Percentiles rank a stretch among this genome's conserved stretches.
Evolutionary conservation across 495 filamentous ascomycete genomes (phyloP).

Genomic region (Hypomontagnella submonticulosa): DNA sequence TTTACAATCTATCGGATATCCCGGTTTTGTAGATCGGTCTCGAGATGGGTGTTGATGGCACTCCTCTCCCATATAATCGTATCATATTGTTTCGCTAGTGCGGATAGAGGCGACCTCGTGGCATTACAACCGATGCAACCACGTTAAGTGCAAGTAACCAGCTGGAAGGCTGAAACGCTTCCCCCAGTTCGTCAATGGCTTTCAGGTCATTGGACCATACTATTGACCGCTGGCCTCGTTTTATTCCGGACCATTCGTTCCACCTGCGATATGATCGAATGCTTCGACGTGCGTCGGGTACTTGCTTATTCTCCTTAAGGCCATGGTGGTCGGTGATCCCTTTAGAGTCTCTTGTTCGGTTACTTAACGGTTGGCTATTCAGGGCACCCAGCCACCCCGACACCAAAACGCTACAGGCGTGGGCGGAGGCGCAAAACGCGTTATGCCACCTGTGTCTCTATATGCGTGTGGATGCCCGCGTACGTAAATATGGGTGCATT

Average conservation of each 20-base stretch:
- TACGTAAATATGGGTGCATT: conserved; percentile 23
- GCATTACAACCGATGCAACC: conserved; percentile 37
- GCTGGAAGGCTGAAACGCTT: conserved; percentile 39
- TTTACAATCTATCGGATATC: conserved; percentile 26
- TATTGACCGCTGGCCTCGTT: conserved; percentile 20
- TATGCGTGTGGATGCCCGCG: conserved; percentile 19
- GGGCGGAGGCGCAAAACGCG: conserved; percentile 33
- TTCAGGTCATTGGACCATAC: conserved; percentile 33
- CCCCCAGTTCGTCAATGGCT: conserved; percentile 20
- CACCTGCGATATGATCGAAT: conserved; percentile 25
- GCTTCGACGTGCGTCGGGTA: conserved; percentile 41
- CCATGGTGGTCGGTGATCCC: conserved; percentile 14
- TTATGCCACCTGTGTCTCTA: conserved; percentile 27
- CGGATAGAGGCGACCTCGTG: conserved; percentile 41
- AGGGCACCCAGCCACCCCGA: conserved; percentile 22
- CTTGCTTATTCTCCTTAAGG: conserved; percentile 28
- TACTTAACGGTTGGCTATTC: conserved; percentile 27
- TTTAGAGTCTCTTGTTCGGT: conserved; percentile 22
- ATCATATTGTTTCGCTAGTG: conserved; percentile 34
- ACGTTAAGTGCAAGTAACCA: conserved; percentile 22
- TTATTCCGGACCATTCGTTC: conserved; percentile 29
- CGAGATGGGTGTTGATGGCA: conserved; percentile 22
- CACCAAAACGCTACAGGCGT: conserved; percentile 14
- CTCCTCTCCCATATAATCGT: conserved; percentile 21
- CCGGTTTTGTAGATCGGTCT: conserved; percentile 34